Conservation (phyloP, 2,329 filamentous ascomycete species). For the Cladosporium sp. region DNA sequence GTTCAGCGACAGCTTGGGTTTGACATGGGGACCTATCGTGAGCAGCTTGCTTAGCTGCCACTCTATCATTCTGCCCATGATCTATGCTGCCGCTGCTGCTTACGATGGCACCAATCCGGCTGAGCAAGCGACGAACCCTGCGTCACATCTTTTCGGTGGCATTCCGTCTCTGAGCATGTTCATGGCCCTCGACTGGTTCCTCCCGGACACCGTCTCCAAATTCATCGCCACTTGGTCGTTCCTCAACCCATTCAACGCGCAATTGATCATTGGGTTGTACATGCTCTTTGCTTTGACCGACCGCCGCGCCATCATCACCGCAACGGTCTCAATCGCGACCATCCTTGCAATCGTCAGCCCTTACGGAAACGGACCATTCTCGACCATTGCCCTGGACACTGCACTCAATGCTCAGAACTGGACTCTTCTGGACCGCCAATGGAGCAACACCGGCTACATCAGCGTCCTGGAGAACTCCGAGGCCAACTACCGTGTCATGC, state of each 20-base stretch:
- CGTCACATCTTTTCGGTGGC: constrained; percentile 46
- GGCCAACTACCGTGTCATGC: constrained; percentile 75
- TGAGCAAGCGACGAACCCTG: constrained; percentile 43
- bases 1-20: constrained; percentile 67
- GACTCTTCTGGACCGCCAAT: constrained; percentile 75
- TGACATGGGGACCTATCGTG: constrained; percentile 70
- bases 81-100: constrained; percentile 41
- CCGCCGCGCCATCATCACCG: constrained; percentile 63
- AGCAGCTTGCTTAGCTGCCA: constrained; percentile 75
- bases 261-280: constrained; percentile 69
- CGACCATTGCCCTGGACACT: constrained; percentile 64
- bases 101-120: constrained; percentile 23
- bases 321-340: constrained; percentile 12
- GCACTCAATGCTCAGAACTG: constrained; percentile 68
- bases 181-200: constrained; percentile 21
- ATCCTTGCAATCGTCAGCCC: constrained; percentile 58
- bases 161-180: constrained; percentile 20
- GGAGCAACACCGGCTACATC: constrained; percentile 89
- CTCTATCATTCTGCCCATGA: constrained; percentile 44
- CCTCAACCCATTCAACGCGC: constrained; percentile 71
- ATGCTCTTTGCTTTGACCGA: constrained; percentile 71
- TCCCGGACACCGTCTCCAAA: constrained; percentile 16
- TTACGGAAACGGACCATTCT: constrained; percentile 66
- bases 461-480: constrained; percentile 79
- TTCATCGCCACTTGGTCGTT: constrained; percentile 16